Conservation (phyloP, 2,329 filamentous ascomycete genomes). For the Paecilomyces variotii region DNA sequence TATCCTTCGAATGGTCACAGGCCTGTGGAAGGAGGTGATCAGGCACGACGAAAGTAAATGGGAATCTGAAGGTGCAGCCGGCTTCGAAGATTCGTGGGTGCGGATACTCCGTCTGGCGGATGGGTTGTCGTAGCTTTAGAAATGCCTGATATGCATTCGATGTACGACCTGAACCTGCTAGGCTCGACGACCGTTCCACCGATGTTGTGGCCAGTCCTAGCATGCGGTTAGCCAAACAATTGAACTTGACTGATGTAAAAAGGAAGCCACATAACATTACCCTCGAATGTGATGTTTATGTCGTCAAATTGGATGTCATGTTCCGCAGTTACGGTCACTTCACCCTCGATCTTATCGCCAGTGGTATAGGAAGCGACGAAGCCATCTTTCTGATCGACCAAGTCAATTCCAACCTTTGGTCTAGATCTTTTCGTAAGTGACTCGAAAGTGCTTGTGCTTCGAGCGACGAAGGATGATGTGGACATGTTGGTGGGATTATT, state of each 20-base stretch:
- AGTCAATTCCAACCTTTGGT: constrained; percentile 23
- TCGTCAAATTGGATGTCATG: constrained; percentile 50
- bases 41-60: constrained; percentile 58
- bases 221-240: constrained; percentile 1
- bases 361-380: constrained; percentile 47
- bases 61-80: constrained; percentile 50
- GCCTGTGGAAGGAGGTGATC: constrained; percentile 51
- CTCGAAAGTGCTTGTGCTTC: constrained; percentile 19
- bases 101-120: constrained; percentile 46
- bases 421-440: constrained; percentile 18
- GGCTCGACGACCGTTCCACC: constrained; percentile 45
- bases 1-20: constrained; percentile 48
- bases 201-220: constrained; percentile 44
- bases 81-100: constrained; percentile 46
- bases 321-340: constrained; percentile 42
- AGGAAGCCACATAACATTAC: constrained; percentile 23
- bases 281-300: constrained; percentile 51
- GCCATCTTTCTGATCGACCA: constrained; percentile 21
- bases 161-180: constrained; percentile 44
- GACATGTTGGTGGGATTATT: constrained; percentile 5
- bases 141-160: constrained; percentile 54
- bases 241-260: not conserved
- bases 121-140: constrained; percentile 54
- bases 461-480: constrained; percentile 18
- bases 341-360: constrained; percentile 49